A percentile compares a stretch with the other conserved stretches of the same genome.
Evolutionary conservation across 495 filamentous ascomycete species (phyloP).

Genomic region (Astrothelium subdiscretum): DNA sequence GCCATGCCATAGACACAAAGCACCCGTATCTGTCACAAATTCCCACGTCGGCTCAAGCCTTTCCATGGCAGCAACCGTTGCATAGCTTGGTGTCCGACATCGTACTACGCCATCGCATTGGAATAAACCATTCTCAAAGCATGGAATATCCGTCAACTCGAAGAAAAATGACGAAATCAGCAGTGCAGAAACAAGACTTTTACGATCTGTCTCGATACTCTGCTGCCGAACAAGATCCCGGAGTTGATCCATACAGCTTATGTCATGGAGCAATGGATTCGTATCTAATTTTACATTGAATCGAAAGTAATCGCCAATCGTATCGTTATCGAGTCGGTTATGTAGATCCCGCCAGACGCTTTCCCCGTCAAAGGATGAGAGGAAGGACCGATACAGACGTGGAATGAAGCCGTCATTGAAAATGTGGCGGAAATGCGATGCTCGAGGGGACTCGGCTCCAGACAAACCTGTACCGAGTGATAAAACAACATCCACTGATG

Average conservation of each 20-base stretch:
- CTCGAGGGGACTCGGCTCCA: neutral
- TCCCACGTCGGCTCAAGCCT: neutral
- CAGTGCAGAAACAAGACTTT: neutral
- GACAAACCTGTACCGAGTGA: neutral
- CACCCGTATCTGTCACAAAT: neutral
- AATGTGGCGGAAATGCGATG: conserved; percentile 2
- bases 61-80: neutral
- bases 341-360: neutral
- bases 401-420: conserved; percentile 4
- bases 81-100: neutral
- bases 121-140: neutral
- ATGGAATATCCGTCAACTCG: neutral
- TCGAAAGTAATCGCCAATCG: neutral
- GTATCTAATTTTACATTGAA: neutral
- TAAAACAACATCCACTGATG: neutral
- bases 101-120: neutral
- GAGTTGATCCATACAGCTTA: neutral
- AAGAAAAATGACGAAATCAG: neutral
- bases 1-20: neutral
- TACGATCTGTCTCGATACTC: neutral
- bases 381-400: neutral
- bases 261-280: neutral
- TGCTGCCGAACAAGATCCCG: neutral
- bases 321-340: neutral
- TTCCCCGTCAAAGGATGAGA: conserved; percentile 1